These are phyloP conservation scores for Cinnamomum chago DNA, from an alignment of 164 flowering plant genomes.

Conservation along the genomic window DNA sequence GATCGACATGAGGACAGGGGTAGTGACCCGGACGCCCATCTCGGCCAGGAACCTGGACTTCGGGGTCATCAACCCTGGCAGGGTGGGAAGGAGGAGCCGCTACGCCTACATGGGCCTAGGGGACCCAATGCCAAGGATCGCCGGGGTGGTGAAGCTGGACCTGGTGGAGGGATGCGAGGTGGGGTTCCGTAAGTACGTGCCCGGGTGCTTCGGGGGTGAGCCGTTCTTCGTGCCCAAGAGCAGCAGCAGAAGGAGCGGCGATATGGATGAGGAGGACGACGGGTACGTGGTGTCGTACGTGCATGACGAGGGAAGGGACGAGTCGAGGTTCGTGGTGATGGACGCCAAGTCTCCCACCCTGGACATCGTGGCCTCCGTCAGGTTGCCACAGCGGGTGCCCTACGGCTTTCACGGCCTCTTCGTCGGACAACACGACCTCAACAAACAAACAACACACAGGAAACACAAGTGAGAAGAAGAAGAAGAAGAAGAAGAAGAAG, in stretches of 20 bases:
- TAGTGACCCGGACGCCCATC: constrained; percentile 41
- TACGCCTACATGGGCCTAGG: constrained; percentile 58
- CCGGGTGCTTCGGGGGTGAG: constrained; percentile 73
- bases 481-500: too few relatives aligned
- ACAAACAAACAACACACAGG: constrained; percentile 5
- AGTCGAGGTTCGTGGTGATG: constrained; percentile 73
- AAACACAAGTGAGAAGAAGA: too few relatives aligned
- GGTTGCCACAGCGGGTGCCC: constrained; percentile 70
- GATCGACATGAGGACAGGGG: constrained; percentile 49
- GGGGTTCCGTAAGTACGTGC: constrained; percentile 45
- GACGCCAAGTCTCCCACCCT: constrained; percentile 71
- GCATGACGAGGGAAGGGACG: constrained; percentile 54
- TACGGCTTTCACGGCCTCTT: constrained; percentile 86
- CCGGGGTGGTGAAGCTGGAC: constrained; percentile 75
- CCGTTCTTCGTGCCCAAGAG: constrained; percentile 60
- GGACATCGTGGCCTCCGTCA: constrained; percentile 63
- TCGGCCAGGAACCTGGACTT: constrained; percentile 61
- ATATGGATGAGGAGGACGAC: constrained; percentile 50
- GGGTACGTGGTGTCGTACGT: constrained; percentile 55
- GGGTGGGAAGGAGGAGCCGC: constrained; percentile 43
- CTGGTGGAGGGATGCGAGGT: constrained; percentile 39
- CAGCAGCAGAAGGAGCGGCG: constrained; percentile 13
- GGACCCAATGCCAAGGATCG: constrained; percentile 57
- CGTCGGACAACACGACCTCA: constrained; percentile 49
- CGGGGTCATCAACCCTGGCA: constrained; percentile 55